Conservation (phyloP, 768 basidiomycete genomes). For the Sarcodon aspratus region DNA sequence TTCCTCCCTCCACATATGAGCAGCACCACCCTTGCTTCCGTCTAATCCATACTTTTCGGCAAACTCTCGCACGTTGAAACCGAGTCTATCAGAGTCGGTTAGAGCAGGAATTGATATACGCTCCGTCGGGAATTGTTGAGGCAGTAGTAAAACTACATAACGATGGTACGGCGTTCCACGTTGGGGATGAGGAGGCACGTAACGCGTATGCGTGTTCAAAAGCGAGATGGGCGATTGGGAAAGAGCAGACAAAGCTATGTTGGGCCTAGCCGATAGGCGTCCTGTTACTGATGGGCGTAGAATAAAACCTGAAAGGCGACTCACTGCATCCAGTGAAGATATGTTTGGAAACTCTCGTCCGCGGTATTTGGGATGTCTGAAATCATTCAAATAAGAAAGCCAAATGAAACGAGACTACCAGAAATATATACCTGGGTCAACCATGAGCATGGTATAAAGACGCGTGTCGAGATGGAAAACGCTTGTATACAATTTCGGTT, state of each 20-base stretch:
- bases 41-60: slow-evolving; percentile 41
- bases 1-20: slow-evolving; percentile 73
- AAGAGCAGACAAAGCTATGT: slow-evolving; percentile 65
- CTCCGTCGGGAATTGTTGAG: slow-evolving; percentile 37
- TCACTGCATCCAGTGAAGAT: slow-evolving; percentile 81
- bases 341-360: slow-evolving; percentile 53
- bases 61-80: slow-evolving; percentile 63
- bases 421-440: slow-evolving; percentile 64
- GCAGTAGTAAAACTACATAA: slow-evolving; percentile 67
- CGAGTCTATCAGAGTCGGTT: slow-evolving; percentile 27
- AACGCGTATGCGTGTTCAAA: slow-evolving; percentile 48
- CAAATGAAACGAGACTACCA: background rate
- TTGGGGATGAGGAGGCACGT: slow-evolving; percentile 89
- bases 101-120: slow-evolving; percentile 15
- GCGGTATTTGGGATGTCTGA: slow-evolving; percentile 76
- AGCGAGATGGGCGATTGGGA: slow-evolving; percentile 27
- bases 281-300: slow-evolving; percentile 3
- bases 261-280: slow-evolving; percentile 45
- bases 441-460: slow-evolving; percentile 79
- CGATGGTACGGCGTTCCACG: slow-evolving; percentile 86
- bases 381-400: background rate
- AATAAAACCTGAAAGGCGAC: slow-evolving; percentile 15
- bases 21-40: slow-evolving; percentile 51
- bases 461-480: slow-evolving; percentile 75
- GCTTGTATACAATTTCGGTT: slow-evolving; percentile 58